These are phyloP conservation scores for Calonectria montana DNA, from an alignment of 2,329 filamentous ascomycete species.

Conservation along the genomic window DNA sequence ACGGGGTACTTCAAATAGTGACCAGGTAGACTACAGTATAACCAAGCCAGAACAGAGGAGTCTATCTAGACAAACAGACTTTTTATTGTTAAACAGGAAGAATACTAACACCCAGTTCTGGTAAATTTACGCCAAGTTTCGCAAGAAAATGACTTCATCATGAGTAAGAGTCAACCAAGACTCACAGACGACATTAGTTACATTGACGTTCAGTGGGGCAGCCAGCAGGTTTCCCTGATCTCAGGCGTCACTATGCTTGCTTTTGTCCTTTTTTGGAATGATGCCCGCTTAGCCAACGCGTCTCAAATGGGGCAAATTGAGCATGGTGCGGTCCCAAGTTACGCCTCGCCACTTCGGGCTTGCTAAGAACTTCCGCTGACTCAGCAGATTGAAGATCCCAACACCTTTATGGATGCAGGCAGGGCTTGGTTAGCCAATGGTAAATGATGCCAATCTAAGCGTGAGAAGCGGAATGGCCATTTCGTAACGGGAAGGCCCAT, in stretches of 20 bases:
- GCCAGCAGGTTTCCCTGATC: background rate
- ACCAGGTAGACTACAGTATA: too few relatives aligned
- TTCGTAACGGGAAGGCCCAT: background rate
- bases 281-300: background rate
- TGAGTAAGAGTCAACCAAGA: too few relatives aligned
- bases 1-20: too few relatives aligned
- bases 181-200: too few relatives aligned
- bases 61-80: too few relatives aligned
- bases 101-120: too few relatives aligned
- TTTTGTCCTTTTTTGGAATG: background rate
- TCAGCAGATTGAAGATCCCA: background rate
- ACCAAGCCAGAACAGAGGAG: too few relatives aligned
- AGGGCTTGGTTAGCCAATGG: background rate
- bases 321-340: background rate
- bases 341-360: background rate
- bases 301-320: background rate
- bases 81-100: too few relatives aligned
- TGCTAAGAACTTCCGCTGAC: background rate
- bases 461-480: background rate
- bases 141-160: too few relatives aligned
- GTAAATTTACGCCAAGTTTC: too few relatives aligned
- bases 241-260: background rate
- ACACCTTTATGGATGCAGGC: background rate
- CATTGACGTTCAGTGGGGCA: background rate
- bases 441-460: background rate